Evolutionary conservation across 2,329 filamentous ascomycete genomes (phyloP), one percentile per base, ranked within the genome.

Genomic region (Helotiales sp.): DNA sequence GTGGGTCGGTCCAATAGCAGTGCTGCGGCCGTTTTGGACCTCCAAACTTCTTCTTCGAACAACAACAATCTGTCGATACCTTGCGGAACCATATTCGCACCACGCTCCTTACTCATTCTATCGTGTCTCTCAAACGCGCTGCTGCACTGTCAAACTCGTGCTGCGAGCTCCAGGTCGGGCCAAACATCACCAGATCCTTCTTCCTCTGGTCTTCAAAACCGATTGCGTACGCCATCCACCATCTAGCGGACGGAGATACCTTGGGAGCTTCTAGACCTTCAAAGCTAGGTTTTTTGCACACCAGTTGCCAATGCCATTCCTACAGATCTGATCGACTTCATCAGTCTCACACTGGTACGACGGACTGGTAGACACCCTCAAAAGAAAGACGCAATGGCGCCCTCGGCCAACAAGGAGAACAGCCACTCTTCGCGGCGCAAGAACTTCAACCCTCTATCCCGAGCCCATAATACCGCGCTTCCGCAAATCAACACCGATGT

Each of bases 371-470:
- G 46, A 30, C 25, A 48, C 25, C 25, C 6, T 17, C 46, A 6
- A 25, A n/a, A 10, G 57, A 62, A 50, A 46, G 34, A 61, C 54
- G 53, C 57, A 50, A 71, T 71, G 69, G 64, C 67, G 34, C 67
- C 65, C 50, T 49, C 34, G 42, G 47, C 46, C 19, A 63, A 64
- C 33, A 65, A 66, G 46, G 55, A 58, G 52, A 57, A 40, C 34
- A 13, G 38, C 17, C 48, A 36, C n/a, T 62, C 19, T 12, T 58
- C 49, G 27, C 60, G 69, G 38, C 67, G 68, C 19, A 70, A 67
- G 62, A 71, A 68, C 57, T 58, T 70, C 19, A 69, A 65, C 55
- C 52, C 69, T 17, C 67, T 71, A 47, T 63, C 66, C 12, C 62
- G 66, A 52, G 52, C 54, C 22, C 63, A 63, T 2, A 54, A 66